A percentile compares a stretch with the other conserved stretches of the same genome.
Evolutionary conservation across 2,329 filamentous ascomycete genomes (phyloP).

Genomic region (Colletotrichum melonis): DNA sequence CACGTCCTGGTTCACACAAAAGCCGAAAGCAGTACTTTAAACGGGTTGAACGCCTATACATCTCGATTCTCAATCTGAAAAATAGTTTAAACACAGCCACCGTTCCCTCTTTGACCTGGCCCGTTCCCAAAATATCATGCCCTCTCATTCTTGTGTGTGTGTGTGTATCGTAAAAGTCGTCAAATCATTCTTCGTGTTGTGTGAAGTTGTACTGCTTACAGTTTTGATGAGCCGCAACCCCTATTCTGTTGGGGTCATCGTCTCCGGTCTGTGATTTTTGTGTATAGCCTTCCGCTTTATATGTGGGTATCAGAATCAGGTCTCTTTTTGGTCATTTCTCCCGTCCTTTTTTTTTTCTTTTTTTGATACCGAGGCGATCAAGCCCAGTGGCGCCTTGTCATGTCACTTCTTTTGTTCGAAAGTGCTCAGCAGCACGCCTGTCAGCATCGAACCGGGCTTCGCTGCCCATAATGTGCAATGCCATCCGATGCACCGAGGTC

Average conservation of each 20-base stretch:
- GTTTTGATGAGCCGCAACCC: neutral
- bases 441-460: neutral
- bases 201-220: slow-evolving; percentile 26
- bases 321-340: neutral
- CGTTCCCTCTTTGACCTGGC: neutral
- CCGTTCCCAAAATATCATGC: neutral
- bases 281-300: slow-evolving; percentile 30
- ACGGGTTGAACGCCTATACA: neutral
- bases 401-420: neutral
- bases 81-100: neutral
- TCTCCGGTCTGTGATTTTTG: slow-evolving; percentile 13
- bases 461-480: neutral
- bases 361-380: neutral
- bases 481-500: neutral
- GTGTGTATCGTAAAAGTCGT: slow-evolving; percentile 15
- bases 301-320: slow-evolving; percentile 16
- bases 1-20: neutral
- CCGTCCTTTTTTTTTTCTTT: neutral
- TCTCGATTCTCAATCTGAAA: slow-evolving; percentile 3
- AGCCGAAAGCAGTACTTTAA: neutral
- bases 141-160: neutral
- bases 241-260: neutral
- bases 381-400: neutral
- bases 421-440: neutral
- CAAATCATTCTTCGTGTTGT: slow-evolving; percentile 15